Percentiles rank a stretch among this genome's conserved stretches.
Conservation (phyloP, 2,329 filamentous ascomycete species). For the Hypoxylon sp. region DNA sequence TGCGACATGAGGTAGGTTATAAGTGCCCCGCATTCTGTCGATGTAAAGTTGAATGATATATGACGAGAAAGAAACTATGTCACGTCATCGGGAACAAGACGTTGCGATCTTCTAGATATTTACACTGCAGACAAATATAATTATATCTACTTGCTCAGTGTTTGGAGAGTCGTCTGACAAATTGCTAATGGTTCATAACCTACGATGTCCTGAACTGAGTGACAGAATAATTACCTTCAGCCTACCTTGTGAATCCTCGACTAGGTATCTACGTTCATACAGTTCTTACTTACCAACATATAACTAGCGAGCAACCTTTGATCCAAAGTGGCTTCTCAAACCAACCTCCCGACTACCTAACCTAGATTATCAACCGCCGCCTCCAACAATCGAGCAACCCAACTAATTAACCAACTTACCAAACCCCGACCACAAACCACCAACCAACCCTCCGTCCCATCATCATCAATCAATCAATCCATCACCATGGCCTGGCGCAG, state of each 20-base stretch:
- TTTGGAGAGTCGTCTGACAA: no score
- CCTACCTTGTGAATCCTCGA: neutral
- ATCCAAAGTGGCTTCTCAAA: slow-evolving; percentile 21
- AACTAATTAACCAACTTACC: neutral
- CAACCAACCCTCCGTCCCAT: neutral
- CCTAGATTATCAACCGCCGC: no score
- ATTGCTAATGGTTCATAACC: no score
- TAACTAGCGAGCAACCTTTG: neutral
- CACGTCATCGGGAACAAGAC: slow-evolving; percentile 16
- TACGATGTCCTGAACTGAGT: no score
- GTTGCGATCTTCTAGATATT: neutral
- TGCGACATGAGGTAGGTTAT: neutral
- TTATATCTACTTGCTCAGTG: neutral
- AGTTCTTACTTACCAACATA: neutral
- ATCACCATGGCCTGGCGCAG: slow-evolving; percentile 87
- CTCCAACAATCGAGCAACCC: neutral
- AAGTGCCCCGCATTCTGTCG: slow-evolving; percentile 29
- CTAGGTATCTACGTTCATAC: neutral
- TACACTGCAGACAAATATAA: slow-evolving; percentile 1
- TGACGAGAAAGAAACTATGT: slow-evolving; percentile 27
- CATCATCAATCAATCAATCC: neutral
- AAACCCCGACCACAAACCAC: neutral
- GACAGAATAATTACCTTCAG: no score
- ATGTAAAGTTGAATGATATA: slow-evolving; percentile 23
- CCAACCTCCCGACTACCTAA: no score